Conservation (phyloP, 352 stramenopile genomes). For the Blastocystis sp. region DNA sequence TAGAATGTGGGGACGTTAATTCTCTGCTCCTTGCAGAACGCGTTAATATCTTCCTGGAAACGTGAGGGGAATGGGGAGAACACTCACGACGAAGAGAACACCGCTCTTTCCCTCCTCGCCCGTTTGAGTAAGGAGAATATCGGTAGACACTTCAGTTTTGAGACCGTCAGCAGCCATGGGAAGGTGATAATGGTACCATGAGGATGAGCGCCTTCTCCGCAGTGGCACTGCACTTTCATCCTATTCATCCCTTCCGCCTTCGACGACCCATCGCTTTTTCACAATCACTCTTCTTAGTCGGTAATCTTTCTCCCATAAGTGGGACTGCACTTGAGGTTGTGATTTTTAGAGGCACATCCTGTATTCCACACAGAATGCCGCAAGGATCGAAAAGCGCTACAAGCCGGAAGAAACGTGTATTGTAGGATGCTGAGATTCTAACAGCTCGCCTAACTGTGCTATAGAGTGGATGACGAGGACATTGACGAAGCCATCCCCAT, state of each 20-base stretch:
- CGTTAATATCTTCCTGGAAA: slow-evolving; percentile 36
- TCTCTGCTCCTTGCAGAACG: slow-evolving; percentile 46
- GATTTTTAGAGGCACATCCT: no score
- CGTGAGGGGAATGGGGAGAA: neutral
- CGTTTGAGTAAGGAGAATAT: slow-evolving; percentile 45
- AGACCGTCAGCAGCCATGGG: slow-evolving; percentile 39
- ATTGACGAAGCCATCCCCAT: no score
- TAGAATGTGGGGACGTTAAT: slow-evolving; percentile 43
- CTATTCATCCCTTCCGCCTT: no score
- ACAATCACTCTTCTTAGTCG: no score
- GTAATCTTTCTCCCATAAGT: no score
- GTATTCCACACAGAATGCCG: neutral
- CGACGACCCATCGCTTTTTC: no score
- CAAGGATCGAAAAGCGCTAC: neutral
- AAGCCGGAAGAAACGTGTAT: neutral
- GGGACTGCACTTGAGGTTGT: no score
- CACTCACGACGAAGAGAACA: slow-evolving; percentile 50
- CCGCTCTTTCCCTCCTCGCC: slow-evolving; percentile 31
- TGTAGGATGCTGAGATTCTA: neutral
- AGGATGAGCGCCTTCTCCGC: no score
- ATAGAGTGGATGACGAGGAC: neutral
- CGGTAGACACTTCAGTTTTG: slow-evolving; percentile 52
- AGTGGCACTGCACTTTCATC: no score
- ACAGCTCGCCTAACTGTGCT: neutral
- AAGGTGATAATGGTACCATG: slow-evolving; percentile 1